Conservation (phyloP, 1,139 yeast species). For the Suhomyces terraborum region DNA sequence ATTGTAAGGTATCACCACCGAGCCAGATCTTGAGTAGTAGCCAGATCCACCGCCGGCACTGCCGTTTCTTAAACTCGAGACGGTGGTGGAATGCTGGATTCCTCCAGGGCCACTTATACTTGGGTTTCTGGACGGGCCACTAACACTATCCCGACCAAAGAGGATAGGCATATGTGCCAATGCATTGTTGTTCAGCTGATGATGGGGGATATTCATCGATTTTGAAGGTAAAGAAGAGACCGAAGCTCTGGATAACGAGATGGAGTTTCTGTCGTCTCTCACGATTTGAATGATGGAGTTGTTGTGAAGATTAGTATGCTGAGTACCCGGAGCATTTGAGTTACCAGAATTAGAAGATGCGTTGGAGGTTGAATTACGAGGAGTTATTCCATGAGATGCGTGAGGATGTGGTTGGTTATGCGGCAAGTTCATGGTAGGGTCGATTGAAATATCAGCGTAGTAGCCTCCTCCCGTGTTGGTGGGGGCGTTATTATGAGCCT, state of each 20-base stretch:
- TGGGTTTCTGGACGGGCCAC: conserved; percentile 47
- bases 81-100: conserved; percentile 34
- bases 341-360: conserved; percentile 11
- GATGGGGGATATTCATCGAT: conserved; percentile 53
- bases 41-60: conserved; percentile 35
- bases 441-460: conserved; percentile 48
- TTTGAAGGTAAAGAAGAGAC: conserved; percentile 50
- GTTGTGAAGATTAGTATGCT: conserved; percentile 28
- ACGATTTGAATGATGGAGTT: conserved; percentile 49
- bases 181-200: conserved; percentile 42
- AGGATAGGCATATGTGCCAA: conserved; percentile 49
- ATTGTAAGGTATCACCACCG: conserved; percentile 45
- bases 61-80: conserved; percentile 46
- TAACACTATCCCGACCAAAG: conserved; percentile 45
- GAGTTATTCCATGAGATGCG: conserved; percentile 33
- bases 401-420: conserved; percentile 47
- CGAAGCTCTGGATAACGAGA: conserved; percentile 42
- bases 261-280: conserved; percentile 41
- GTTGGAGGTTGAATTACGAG: conserved; percentile 38
- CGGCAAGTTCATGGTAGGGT: conserved; percentile 52
- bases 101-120: conserved; percentile 43
- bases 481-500: conserved; percentile 32
- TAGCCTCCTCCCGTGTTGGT: conserved; percentile 46
- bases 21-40: conserved; percentile 47
- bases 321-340: conserved; percentile 1